Percentiles rank a stretch among this genome's conserved stretches.
Conservation (phyloP, 1,139 yeast species). For the Protomyces lactucae-debilis region DNA sequence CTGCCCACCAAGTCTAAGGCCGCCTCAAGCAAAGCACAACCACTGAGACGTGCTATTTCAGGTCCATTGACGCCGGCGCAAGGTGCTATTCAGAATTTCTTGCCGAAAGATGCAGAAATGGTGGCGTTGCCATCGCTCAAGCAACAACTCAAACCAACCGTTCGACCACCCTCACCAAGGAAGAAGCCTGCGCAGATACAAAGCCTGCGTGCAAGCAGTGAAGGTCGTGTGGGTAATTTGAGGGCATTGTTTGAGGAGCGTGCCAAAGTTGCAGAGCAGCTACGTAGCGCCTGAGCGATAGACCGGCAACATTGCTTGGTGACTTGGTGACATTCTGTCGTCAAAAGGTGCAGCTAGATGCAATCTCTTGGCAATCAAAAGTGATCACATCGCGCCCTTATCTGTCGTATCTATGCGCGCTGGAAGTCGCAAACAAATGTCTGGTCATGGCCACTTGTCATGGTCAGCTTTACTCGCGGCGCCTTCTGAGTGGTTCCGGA, state of each 20-base stretch:
- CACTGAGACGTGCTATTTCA: constrained; percentile 15
- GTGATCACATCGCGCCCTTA: no score
- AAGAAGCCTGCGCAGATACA: not conserved
- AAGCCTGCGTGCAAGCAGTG: not conserved
- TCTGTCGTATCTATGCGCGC: no score
- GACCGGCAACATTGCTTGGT: no score
- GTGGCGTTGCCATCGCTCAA: constrained; percentile 15
- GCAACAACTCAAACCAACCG: constrained; percentile 2
- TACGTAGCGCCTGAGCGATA: not conserved
- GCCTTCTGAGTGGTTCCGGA: no score
- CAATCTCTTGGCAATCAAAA: no score
- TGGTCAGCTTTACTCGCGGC: no score
- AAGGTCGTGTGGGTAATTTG: constrained; percentile 15
- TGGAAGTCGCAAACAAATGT: no score
- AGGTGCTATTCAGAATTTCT: constrained; percentile 4
- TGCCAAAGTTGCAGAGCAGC: constrained; percentile 14
- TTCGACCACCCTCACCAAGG: not conserved
- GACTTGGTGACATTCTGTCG: no score
- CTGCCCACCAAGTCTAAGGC: not conserved
- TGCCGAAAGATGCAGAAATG: not conserved
- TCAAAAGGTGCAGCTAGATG: no score
- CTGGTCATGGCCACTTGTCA: no score
- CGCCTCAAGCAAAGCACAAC: not conserved
- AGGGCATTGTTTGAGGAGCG: constrained; percentile 17
- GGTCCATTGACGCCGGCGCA: constrained; percentile 21